phyloP scores from a whole-genome alignment of 176 grass and related monocot genomes.

The Hsuehochloa calcarea region DNA sequence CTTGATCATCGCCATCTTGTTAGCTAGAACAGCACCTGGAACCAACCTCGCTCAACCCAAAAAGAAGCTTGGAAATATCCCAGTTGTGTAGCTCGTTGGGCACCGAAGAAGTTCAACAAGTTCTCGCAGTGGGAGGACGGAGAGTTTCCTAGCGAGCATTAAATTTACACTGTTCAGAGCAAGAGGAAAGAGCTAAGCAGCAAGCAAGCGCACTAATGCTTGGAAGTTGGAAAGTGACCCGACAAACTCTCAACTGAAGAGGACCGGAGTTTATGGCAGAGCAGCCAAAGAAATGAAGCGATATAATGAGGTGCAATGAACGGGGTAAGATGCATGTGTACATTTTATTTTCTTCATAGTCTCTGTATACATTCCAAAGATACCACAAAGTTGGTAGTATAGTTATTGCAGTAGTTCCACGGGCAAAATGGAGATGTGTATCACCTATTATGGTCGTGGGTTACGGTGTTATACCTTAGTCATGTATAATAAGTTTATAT shows the following conservation, averaged over 20 bases:
- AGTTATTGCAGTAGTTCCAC: too few species aligned
- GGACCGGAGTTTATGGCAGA: not conserved
- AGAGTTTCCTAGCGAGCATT: slow-evolving; percentile 4
- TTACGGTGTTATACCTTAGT: too few species aligned
- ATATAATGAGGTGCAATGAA: not conserved
- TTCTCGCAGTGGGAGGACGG: not conserved
- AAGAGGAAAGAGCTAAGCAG: not conserved
- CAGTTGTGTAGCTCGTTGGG: not conserved
- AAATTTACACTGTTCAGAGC: not conserved
- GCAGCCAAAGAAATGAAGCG: not conserved
- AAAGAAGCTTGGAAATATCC: not conserved
- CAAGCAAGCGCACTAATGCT: too few species aligned
- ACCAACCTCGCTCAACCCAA: not conserved
- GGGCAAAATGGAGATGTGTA: too few species aligned
- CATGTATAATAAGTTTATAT: too few species aligned
- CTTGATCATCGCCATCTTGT: slow-evolving; percentile 28
- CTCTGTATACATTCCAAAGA: too few species aligned
- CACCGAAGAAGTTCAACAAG: not conserved
- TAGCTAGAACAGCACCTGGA: not conserved
- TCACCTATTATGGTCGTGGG: too few species aligned
- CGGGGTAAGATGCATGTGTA: not conserved
- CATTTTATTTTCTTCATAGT: too few species aligned
- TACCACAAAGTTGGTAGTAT: too few species aligned
- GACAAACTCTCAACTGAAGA: not conserved
- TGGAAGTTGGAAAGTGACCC: slow-evolving; percentile 7